Evolutionary conservation across 345 rosid species (phyloP).

Genomic region (Eucalyptus caleyi): DNA sequence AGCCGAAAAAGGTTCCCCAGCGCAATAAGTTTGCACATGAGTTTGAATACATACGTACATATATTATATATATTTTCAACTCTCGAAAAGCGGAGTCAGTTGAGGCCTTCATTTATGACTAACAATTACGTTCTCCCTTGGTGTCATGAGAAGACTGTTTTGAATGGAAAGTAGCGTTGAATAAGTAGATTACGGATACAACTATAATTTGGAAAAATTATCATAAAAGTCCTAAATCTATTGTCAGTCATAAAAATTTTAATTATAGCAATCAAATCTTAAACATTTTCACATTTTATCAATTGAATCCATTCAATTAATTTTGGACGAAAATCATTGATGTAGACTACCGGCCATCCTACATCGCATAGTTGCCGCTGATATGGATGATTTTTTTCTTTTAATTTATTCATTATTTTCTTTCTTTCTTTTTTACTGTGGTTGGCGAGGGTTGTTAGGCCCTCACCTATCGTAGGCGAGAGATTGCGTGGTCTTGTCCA

Average conservation of each 20-base stretch:
- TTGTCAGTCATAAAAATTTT: too few species aligned
- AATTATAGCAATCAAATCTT: too few species aligned
- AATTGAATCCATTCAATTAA: too few species aligned
- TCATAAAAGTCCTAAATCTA: too few species aligned
- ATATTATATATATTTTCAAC: not conserved
- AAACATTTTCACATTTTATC: not conserved
- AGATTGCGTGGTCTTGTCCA: too few species aligned
- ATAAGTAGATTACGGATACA: not conserved
- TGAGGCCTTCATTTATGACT: not conserved
- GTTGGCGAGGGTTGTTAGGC: not conserved
- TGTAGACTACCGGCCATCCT: rapidly evolving
- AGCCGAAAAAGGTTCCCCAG: not conserved
- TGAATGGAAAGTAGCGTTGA: not conserved
- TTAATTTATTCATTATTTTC: too few species aligned
- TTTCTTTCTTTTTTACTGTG: not conserved
- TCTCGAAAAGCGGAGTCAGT: not conserved
- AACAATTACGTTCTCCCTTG: not conserved
- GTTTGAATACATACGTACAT: not conserved
- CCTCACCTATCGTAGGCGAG: too few species aligned
- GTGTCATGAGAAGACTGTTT: not conserved
- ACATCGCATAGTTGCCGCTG: rapidly evolving
- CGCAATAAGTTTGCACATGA: not conserved
- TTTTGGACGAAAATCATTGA: too few species aligned
- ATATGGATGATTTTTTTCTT: too few species aligned
- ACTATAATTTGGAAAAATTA: too few species aligned